phyloP scores from a whole-genome alignment of 306 rosid species.

The Cucurbita argyrosperma region DNA sequence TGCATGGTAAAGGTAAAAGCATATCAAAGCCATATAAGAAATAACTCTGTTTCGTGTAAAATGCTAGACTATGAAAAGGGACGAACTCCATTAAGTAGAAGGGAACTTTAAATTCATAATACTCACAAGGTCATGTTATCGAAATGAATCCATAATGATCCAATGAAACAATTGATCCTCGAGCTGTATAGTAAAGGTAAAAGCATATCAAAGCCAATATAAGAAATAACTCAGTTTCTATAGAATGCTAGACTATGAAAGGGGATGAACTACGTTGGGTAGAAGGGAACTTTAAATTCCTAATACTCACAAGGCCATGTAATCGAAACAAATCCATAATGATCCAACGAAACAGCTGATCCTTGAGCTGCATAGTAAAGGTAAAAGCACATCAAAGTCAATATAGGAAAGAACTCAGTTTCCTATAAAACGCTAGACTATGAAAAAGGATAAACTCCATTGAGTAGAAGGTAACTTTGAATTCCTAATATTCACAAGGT shows the following conservation, averaged over 20 bases:
- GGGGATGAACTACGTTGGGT: background rate
- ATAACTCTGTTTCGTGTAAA: background rate
- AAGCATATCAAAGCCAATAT: background rate
- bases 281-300: background rate
- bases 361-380: background rate
- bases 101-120: background rate
- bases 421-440: background rate
- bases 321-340: background rate
- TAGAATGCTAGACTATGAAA: background rate
- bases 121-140: background rate
- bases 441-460: background rate
- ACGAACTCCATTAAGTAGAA: background rate
- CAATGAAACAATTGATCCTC: too few relatives aligned
- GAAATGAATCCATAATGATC: too few relatives aligned
- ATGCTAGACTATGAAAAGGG: background rate
- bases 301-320: background rate
- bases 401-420: background rate
- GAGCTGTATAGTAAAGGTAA: background rate
- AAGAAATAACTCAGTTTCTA: background rate
- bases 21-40: background rate
- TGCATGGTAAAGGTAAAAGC: background rate
- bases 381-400: background rate
- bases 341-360: background rate
- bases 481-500: background rate
- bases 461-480: background rate